Percentiles rank a stretch among this genome's conserved stretches.
These are phyloP conservation scores for Prunus salicina DNA, from an alignment of 306 rosid species.

Conservation along the genomic window DNA sequence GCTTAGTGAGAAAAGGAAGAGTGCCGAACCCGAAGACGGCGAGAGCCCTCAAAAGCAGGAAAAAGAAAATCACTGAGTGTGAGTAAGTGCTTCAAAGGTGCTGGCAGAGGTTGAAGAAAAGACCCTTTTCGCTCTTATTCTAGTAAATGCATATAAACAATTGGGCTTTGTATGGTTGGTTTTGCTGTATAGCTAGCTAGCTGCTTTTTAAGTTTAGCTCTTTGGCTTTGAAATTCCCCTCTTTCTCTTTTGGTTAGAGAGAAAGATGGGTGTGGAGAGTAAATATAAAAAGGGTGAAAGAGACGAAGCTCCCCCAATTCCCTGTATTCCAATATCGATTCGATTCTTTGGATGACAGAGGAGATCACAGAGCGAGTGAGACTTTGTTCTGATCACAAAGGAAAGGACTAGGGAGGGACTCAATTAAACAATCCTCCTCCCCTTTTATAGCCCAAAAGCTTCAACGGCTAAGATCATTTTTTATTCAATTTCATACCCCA, in stretches of 20 bases:
- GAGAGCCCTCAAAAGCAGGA: constrained; percentile 62
- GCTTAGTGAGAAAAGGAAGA: constrained; percentile 23
- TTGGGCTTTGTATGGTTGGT: too few species aligned
- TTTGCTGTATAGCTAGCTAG: constrained; percentile 8
- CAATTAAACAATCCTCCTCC: constrained; percentile 13
- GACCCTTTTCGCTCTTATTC: constrained; percentile 45
- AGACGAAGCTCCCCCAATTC: constrained; percentile 42
- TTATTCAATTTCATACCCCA: neutral
- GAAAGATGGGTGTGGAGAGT: neutral
- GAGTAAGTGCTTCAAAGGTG: constrained; percentile 5
- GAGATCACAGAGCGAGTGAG: constrained; percentile 50
- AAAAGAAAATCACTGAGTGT: constrained; percentile 11
- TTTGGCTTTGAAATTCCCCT: constrained; percentile 16
- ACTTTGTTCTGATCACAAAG: constrained; percentile 58
- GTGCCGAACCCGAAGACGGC: constrained; percentile 65
- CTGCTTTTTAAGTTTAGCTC: constrained; percentile 9
- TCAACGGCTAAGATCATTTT: constrained; percentile 34
- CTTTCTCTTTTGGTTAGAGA: neutral
- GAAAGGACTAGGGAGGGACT: constrained; percentile 17
- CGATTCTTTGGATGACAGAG: constrained; percentile 59
- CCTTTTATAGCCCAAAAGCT: constrained; percentile 41
- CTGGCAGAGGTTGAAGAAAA: constrained; percentile 31
- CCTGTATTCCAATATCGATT: constrained; percentile 49
- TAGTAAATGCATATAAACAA: constrained; percentile 17
- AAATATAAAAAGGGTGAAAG: constrained; percentile 5